phyloP scores from a whole-genome alignment of 257 asterid species.

The Vinca minor region DNA sequence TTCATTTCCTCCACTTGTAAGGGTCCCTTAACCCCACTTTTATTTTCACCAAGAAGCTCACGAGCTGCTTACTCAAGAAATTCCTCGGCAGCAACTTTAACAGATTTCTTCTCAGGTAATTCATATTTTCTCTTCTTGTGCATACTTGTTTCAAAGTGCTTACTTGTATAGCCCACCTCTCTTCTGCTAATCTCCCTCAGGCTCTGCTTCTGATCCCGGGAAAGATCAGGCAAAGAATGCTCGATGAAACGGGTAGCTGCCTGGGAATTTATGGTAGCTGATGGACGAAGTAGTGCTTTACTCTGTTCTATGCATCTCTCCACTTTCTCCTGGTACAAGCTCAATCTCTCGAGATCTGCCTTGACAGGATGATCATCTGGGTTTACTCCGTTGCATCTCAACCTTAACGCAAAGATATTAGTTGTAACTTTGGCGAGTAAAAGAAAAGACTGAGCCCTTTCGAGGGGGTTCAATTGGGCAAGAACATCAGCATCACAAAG shows the following conservation, averaged over 20 bases:
- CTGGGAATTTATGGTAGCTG: slow-evolving; percentile 57
- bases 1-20: slow-evolving; percentile 49
- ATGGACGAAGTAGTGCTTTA: slow-evolving; percentile 82
- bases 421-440: slow-evolving; percentile 70
- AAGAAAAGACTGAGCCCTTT: slow-evolving; percentile 65
- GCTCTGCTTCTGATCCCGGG: slow-evolving; percentile 74
- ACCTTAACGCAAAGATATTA: slow-evolving; percentile 61
- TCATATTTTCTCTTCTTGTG: slow-evolving; percentile 73
- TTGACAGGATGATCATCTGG: slow-evolving; percentile 76
- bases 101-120: slow-evolving; percentile 61
- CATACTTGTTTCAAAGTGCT: slow-evolving; percentile 41
- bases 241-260: slow-evolving; percentile 89
- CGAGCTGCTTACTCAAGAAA: slow-evolving; percentile 92
- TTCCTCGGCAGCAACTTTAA: slow-evolving; percentile 75
- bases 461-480: slow-evolving; percentile 61
- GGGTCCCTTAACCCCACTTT: slow-evolving; percentile 76
- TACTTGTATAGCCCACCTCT: slow-evolving; percentile 32
- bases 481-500: slow-evolving; percentile 58
- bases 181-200: slow-evolving; percentile 68
- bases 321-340: slow-evolving; percentile 71
- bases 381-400: slow-evolving; percentile 85
- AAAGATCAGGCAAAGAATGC: slow-evolving; percentile 90
- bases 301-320: slow-evolving; percentile 51
- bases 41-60: slow-evolving; percentile 79
- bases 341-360: slow-evolving; percentile 75